Conservation (phyloP, 176 grass and related monocot genomes). For the Bothriochloa decipiens region DNA sequence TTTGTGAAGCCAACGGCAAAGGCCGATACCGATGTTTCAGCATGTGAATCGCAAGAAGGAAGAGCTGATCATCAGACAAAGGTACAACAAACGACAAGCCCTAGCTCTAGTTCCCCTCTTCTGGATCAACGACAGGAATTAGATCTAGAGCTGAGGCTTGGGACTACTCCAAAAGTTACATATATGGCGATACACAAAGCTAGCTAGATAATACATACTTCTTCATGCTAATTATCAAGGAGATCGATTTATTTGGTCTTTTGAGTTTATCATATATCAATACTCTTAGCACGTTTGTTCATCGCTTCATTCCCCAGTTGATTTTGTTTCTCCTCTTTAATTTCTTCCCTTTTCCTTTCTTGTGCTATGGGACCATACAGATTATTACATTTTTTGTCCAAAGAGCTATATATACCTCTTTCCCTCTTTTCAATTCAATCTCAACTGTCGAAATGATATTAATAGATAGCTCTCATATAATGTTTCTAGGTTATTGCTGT, state of each 20-base stretch:
- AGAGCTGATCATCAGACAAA: slow-evolving; percentile 18
- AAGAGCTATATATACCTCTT: slow-evolving; percentile 1
- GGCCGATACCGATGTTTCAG: background rate
- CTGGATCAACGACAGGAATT: slow-evolving; percentile 46
- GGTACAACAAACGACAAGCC: slow-evolving; percentile 51
- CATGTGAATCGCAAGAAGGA: slow-evolving; percentile 8
- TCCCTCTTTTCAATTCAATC: background rate
- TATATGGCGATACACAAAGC: background rate
- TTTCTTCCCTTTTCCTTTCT: background rate
- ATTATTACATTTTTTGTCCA: slow-evolving; percentile 27
- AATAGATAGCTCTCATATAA: background rate
- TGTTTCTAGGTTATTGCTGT: background rate
- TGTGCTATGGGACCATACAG: background rate
- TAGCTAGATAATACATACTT: background rate
- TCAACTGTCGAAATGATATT: background rate
- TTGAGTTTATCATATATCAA: slow-evolving; percentile 16
- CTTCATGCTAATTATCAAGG: slow-evolving; percentile 11
- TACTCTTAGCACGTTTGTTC: background rate
- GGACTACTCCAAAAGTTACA: slow-evolving; percentile 54
- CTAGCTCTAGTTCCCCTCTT: slow-evolving; percentile 35
- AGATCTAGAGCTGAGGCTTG: slow-evolving; percentile 86
- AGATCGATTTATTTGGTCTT: background rate
- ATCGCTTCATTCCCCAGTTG: background rate
- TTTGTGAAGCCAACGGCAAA: slow-evolving; percentile 29
- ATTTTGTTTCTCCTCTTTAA: slow-evolving; percentile 10